phyloP scores from a whole-genome alignment of 352 stramenopile species.

The Pythium plurisporium region DNA sequence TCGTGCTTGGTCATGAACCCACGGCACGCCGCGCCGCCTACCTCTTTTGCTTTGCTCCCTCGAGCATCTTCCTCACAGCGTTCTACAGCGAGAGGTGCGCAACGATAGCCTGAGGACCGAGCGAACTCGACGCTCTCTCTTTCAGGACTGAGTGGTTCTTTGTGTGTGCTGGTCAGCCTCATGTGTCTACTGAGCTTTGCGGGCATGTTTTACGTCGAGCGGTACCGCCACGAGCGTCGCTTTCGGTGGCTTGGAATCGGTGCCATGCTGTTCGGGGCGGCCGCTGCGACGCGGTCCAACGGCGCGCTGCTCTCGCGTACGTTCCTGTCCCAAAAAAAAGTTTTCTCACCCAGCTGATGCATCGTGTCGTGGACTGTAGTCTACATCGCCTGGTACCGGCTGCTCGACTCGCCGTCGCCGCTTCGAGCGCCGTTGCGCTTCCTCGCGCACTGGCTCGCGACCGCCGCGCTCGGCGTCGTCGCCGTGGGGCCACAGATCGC shows the following conservation, averaged over 20 bases:
- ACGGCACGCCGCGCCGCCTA: constrained; percentile 58
- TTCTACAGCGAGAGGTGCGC: constrained; percentile 74
- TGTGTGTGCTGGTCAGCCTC: constrained; percentile 27
- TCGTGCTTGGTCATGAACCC: constrained; percentile 51
- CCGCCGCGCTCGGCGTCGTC: constrained; percentile 51
- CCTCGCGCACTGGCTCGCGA: constrained; percentile 51
- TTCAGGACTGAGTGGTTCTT: not conserved
- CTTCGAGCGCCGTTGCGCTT: constrained; percentile 26
- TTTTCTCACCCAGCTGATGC: constrained; percentile 9
- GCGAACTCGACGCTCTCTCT: not conserved
- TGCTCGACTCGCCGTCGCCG: constrained; percentile 49
- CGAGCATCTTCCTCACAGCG: constrained; percentile 79
- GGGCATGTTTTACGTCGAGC: constrained; percentile 65
- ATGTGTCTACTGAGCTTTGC: constrained; percentile 79
- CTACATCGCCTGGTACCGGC: constrained; percentile 68
- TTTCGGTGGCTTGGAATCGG: constrained; percentile 20
- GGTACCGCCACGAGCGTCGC: constrained; percentile 11
- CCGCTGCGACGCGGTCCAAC: constrained; percentile 76
- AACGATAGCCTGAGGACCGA: not conserved
- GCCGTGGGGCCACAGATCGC: constrained; percentile 56
- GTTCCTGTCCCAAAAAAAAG: constrained; percentile 21
- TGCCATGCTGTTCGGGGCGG: constrained; percentile 53
- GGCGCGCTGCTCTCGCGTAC: constrained; percentile 71
- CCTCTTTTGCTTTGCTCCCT: constrained; percentile 72
- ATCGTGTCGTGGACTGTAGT: constrained; percentile 29